Conservation (phyloP, 2,329 filamentous ascomycete genomes). For the Fusarium sp. region DNA sequence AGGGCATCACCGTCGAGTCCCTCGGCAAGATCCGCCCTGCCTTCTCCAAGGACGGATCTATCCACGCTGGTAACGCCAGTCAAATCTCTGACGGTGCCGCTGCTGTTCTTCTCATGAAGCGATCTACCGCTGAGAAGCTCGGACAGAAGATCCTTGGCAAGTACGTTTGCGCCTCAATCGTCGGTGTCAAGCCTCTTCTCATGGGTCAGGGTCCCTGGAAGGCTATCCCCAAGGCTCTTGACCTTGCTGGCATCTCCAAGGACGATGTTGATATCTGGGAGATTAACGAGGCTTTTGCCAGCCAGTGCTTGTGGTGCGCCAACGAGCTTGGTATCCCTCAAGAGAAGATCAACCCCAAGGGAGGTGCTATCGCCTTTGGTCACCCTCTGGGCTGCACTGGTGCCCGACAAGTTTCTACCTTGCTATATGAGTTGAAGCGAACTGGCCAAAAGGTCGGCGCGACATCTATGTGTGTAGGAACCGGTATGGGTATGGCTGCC, state of each 20-base stretch:
- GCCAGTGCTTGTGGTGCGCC: slow-evolving; percentile 92
- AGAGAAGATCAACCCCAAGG: slow-evolving; percentile 97
- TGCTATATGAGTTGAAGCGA: slow-evolving; percentile 89
- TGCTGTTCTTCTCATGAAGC: slow-evolving; percentile 95
- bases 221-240: slow-evolving; percentile 91
- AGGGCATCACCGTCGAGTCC: slow-evolving; percentile 86
- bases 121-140: slow-evolving; percentile 86
- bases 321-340: slow-evolving; percentile 84
- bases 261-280: slow-evolving; percentile 97
- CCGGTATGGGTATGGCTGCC: slow-evolving; percentile 97
- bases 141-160: slow-evolving; percentile 93
- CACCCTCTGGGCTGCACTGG: slow-evolving; percentile 96
- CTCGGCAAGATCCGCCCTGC: slow-evolving; percentile 91
- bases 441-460: slow-evolving; percentile 87
- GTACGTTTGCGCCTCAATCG: slow-evolving; percentile 85
- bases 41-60: slow-evolving; percentile 90
- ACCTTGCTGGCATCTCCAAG: slow-evolving; percentile 85
- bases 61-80: slow-evolving; percentile 95
- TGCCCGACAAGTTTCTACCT: slow-evolving; percentile 89
- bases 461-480: slow-evolving; percentile 96
- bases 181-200: slow-evolving; percentile 89
- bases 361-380: slow-evolving; percentile 94
- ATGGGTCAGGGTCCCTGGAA: slow-evolving; percentile 98
- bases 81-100: slow-evolving; percentile 97
- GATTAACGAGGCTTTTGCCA: slow-evolving; percentile 99